These are phyloP conservation scores for Termitomyces titanicus DNA, from an alignment of 768 basidiomycete genomes.

Conservation along the genomic window DNA sequence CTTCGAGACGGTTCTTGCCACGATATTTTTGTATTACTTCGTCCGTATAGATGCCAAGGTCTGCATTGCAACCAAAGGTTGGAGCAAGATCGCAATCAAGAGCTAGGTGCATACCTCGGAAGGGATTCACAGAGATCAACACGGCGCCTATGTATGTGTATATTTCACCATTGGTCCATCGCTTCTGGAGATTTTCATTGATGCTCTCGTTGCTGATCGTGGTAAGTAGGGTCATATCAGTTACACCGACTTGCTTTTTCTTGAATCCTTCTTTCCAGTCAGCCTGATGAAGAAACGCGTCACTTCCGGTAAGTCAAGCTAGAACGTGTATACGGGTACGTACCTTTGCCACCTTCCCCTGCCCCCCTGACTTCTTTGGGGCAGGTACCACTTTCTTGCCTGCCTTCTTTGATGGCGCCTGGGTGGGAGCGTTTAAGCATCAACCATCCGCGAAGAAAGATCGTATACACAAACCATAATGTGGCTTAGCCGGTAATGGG, in stretches of 20 bases:
- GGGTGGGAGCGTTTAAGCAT: slow-evolving; percentile 5
- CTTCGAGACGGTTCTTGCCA: slow-evolving; percentile 97
- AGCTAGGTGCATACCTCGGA: slow-evolving; percentile 60
- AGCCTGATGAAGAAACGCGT: slow-evolving; percentile 51
- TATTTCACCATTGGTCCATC: slow-evolving; percentile 93
- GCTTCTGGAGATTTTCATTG: slow-evolving; percentile 97
- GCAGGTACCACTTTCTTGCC: slow-evolving; percentile 73
- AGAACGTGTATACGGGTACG: slow-evolving; percentile 2
- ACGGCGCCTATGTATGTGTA: slow-evolving; percentile 99
- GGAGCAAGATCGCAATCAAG: slow-evolving; percentile 3
- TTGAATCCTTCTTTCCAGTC: slow-evolving; percentile 99
- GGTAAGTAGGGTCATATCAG: slow-evolving; percentile 96
- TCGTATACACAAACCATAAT: slow-evolving; percentile 13
- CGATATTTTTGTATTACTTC: slow-evolving; percentile 81
- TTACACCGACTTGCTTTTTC: slow-evolving; percentile 98
- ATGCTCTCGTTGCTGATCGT: slow-evolving; percentile 97
- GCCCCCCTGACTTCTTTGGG: slow-evolving; percentile 58
- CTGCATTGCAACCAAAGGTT: slow-evolving; percentile 33
- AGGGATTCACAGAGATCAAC: slow-evolving; percentile 98
- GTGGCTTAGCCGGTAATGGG: not conserved
- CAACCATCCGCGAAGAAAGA: not conserved
- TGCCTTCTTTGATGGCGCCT: slow-evolving; percentile 90
- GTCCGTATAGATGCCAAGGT: slow-evolving; percentile 97
- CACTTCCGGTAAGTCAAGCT: slow-evolving; percentile 6
- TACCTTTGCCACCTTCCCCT: slow-evolving; percentile 77